Evolutionary conservation across 2,329 filamentous ascomycete genomes (phyloP).

Genomic region (Arthrobotrys musiformis): DNA sequence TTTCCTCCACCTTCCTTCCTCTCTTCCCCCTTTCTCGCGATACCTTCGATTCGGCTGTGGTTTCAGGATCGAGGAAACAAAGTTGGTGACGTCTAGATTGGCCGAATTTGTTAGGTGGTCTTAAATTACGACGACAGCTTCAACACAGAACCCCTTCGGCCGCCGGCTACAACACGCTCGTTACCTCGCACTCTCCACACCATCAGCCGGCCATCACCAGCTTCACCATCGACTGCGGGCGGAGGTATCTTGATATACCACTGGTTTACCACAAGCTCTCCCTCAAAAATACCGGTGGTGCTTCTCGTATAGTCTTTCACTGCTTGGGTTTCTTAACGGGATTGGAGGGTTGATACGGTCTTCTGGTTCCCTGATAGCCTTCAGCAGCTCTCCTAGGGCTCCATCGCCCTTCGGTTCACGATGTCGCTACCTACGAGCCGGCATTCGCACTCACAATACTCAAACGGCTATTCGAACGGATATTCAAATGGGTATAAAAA

Average conservation of each 20-base stretch:
- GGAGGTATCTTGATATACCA: neutral
- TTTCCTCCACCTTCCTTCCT: neutral
- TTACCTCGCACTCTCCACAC: conserved; percentile 15
- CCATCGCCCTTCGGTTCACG: conserved; percentile 7
- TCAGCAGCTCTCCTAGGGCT: neutral
- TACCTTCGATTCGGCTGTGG: neutral
- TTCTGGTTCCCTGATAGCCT: conserved; percentile 14
- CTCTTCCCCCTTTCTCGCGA: neutral
- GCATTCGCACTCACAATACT: conserved; percentile 45
- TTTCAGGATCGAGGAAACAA: neutral
- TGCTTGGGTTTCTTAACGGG: conserved; percentile 13
- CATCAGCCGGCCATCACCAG: conserved; percentile 8
- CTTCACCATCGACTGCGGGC: conserved; percentile 7
- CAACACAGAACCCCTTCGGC: conserved; percentile 29
- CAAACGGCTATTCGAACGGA: conserved; percentile 33
- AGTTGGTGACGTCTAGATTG: neutral
- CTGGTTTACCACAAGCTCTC: neutral
- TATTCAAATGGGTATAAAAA: conserved; percentile 45
- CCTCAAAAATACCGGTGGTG: conserved; percentile 1
- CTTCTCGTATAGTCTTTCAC: conserved; percentile 14
- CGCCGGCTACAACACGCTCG: conserved; percentile 29
- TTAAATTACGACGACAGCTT: conserved; percentile 34
- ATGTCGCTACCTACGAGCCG: conserved; percentile 52
- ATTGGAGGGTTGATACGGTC: conserved; percentile 39
- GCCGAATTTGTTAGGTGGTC: conserved; percentile 30